Base-by-base conservation (phyloP, 2,329 filamentous ascomycete genomes). In the Pezicula neosporulosa region DNA sequence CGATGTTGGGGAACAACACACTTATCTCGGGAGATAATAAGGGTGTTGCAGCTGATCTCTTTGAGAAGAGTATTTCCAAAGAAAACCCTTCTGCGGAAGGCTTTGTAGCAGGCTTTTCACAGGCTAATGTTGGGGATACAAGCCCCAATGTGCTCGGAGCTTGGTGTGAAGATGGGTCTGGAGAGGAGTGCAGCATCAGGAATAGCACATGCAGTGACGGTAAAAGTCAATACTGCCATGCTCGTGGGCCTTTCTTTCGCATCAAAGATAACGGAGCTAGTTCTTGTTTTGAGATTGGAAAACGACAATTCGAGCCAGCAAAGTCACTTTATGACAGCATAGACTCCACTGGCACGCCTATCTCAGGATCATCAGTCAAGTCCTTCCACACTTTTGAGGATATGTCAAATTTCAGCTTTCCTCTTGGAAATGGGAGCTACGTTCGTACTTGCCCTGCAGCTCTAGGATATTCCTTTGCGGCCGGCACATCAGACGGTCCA, bases 11-110 rank as follows among this genome's bases (percentile, higher is more conserved):
- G 49, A 97, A 97, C 71, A 96, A 96, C 70, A 97, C 91, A 0
- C 77, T 96, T 13, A 82, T 94, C 47, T 86, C 91, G 3, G 93
- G 90, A n/a, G 93, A 97, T 68, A 97, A 97, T 74, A 97, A 97
- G 72, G 93, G 93, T 12, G 90, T 96, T 6, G 92, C 93, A 2
- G 89, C 92, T 0, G 87, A 87, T 65, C 74, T 96, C 12, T 86
- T 97, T 48, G 93, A 97, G 66, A 80, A 87, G 58, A 84, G 81
- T 47, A 77, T 87, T 45, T 66, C 72, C 2, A 70, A 68, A n/a
- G 75, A 82, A 16, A 64, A 73, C 2, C 75, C 72, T 16, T 83
- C 84, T 33, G 78, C 81, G 0, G 73, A 82, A 2, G 80, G 78
- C 9, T 96, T 96, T 60, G 89, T 97, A 1, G 91, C 92, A 3